phyloP scores from a whole-genome alignment of 345 rosid species.

The Ailanthus altissimus region DNA sequence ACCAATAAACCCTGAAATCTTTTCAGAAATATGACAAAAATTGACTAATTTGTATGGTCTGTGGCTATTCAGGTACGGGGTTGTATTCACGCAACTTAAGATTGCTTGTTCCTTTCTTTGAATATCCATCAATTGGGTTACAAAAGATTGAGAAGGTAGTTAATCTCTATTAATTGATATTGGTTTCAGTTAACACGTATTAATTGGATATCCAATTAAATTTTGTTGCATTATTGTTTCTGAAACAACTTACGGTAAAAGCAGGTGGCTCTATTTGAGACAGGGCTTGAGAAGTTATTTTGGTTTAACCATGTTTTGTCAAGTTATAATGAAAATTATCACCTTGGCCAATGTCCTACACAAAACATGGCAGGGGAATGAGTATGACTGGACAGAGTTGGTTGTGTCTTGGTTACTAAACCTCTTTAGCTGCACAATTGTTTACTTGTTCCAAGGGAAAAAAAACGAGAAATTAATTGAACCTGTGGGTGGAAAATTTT shows the following conservation, averaged over 20 bases:
- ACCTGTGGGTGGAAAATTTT: not conserved
- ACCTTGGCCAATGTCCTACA: not conserved
- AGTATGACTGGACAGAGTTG: not conserved
- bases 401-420: not conserved
- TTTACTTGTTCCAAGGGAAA: not conserved
- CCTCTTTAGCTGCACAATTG: not conserved
- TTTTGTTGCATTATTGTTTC: not conserved
- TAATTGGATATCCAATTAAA: not conserved
- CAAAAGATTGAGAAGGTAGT: conserved; percentile 66
- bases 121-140: conserved; percentile 65
- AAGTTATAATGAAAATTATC: not conserved
- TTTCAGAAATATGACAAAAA: not conserved
- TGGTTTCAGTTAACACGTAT: not conserved
- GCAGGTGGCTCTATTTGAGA: conserved; percentile 3
- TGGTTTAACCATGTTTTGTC: not conserved
- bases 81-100: conserved; percentile 80
- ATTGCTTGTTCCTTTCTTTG: conserved; percentile 86
- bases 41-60: not conserved
- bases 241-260: not conserved
- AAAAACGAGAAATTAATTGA: not conserved
- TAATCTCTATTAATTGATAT: conserved; percentile 9
- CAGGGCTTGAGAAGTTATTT: not conserved
- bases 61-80: conserved; percentile 51
- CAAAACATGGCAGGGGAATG: not conserved
- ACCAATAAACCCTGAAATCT: not conserved